Evolutionary conservation across 371 early-diverging fungal species (phyloP).

Genomic region (Mortierella sp.): DNA sequence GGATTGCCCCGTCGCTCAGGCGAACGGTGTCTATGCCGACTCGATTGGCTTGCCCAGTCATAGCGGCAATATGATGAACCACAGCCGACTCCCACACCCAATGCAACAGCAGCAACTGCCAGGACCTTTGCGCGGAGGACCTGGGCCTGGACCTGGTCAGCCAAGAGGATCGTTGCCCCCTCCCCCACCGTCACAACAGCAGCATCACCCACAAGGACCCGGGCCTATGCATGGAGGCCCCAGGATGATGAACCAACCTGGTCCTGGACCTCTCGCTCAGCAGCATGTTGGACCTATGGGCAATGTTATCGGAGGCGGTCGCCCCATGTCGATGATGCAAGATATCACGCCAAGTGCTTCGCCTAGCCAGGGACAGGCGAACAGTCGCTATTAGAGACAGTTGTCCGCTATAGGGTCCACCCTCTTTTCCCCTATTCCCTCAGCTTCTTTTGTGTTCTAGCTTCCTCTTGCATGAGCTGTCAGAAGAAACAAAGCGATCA

Average conservation of each 20-base stretch:
- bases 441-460: not conserved
- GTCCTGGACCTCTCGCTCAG: constrained; percentile 59
- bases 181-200: constrained; percentile 63
- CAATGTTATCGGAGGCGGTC: constrained; percentile 10
- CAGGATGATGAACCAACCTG: constrained; percentile 59
- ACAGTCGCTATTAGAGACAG: constrained; percentile 29
- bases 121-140: constrained; percentile 34
- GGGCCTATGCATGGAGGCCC: constrained; percentile 60
- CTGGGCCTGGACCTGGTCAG: constrained; percentile 58
- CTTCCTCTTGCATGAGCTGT: not conserved
- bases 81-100: constrained; percentile 22
- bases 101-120: constrained; percentile 41
- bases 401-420: not conserved
- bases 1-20: constrained; percentile 81
- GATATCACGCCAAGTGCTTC: constrained; percentile 51
- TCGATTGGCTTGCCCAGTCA: constrained; percentile 25
- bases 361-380: constrained; percentile 38
- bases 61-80: constrained; percentile 27
- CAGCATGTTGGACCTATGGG: constrained; percentile 19
- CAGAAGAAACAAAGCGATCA: not conserved
- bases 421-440: not conserved
- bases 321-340: constrained; percentile 55
- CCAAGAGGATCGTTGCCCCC: constrained; percentile 64
- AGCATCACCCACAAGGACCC: constrained; percentile 12
- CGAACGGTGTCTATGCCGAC: constrained; percentile 68